Evolutionary conservation across 208 protist species (phyloP).

Genomic region (Trichomonas gallinae): DNA sequence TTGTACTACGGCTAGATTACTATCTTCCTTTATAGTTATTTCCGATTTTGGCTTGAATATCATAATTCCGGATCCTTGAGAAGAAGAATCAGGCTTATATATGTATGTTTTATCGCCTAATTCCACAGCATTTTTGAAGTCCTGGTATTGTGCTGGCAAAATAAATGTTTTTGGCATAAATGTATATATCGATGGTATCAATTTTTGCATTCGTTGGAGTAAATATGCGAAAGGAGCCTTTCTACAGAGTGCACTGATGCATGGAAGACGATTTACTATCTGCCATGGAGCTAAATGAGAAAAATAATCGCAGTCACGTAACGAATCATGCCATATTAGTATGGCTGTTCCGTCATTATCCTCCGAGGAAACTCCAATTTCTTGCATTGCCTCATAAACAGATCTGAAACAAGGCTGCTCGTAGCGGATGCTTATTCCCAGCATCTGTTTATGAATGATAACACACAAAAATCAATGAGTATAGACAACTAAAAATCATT

Average conservation of each 20-base stretch:
- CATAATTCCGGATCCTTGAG: background rate
- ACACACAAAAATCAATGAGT: too few relatives aligned
- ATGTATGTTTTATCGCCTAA: background rate
- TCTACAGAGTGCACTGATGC: background rate
- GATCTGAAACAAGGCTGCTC: background rate
- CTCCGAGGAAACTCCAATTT: background rate
- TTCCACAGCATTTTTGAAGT: background rate
- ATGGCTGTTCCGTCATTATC: background rate
- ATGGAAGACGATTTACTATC: background rate
- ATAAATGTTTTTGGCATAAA: conserved; percentile 5
- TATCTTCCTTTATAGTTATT: background rate
- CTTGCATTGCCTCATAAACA: background rate
- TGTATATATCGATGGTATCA: background rate
- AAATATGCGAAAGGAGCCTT: background rate
- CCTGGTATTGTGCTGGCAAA: background rate
- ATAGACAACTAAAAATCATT: too few relatives aligned
- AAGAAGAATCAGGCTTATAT: background rate
- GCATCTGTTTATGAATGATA: background rate
- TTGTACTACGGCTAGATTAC: background rate
- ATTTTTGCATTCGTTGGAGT: background rate
- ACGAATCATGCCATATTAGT: background rate
- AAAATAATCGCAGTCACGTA: background rate
- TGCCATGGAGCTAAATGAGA: background rate
- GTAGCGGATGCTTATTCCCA: background rate
- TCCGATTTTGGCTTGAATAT: background rate